Percentiles rank a stretch among this genome's conserved stretches.
phyloP scores from a whole-genome alignment of 2,329 filamentous ascomycete species.

The Orbilia blumenaviensis region DNA sequence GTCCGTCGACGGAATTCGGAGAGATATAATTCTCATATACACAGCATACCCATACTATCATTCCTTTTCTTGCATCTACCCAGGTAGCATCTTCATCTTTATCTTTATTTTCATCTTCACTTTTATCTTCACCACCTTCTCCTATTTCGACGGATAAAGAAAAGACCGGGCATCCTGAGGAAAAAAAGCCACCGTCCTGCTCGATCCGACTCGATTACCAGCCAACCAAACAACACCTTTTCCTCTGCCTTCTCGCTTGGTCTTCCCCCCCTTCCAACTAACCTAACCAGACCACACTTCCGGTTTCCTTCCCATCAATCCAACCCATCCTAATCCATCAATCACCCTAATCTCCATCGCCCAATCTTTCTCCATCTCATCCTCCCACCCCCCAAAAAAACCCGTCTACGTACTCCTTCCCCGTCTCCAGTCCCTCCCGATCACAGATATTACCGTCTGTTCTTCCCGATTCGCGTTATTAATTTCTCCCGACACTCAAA shows the following conservation, averaged over 20 bases:
- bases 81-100: too few relatives aligned
- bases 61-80: too few relatives aligned
- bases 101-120: too few relatives aligned
- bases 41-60: too few relatives aligned
- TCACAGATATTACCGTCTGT: not conserved
- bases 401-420: constrained; percentile 21
- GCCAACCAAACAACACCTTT: constrained; percentile 6
- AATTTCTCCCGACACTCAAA: constrained; percentile 16
- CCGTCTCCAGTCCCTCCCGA: not conserved
- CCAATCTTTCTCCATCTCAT: constrained; percentile 39
- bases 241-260: constrained; percentile 22
- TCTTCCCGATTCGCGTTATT: constrained; percentile 2
- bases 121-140: too few relatives aligned
- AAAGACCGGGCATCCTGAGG: too few relatives aligned
- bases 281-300: constrained; percentile 28
- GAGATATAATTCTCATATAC: not conserved
- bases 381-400: too few relatives aligned
- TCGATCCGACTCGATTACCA: not conserved
- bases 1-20: constrained; percentile 29
- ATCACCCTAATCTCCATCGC: constrained; percentile 54
- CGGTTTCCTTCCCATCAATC: constrained; percentile 44
- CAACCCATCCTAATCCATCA: constrained; percentile 42
- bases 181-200: too few relatives aligned
- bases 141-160: not conserved
- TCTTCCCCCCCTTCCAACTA: constrained; percentile 29